Percentiles rank a stretch among this genome's conserved stretches.
phyloP scores from a whole-genome alignment of 1,284 basidiomycete genomes.

The Puccinia coronata region DNA sequence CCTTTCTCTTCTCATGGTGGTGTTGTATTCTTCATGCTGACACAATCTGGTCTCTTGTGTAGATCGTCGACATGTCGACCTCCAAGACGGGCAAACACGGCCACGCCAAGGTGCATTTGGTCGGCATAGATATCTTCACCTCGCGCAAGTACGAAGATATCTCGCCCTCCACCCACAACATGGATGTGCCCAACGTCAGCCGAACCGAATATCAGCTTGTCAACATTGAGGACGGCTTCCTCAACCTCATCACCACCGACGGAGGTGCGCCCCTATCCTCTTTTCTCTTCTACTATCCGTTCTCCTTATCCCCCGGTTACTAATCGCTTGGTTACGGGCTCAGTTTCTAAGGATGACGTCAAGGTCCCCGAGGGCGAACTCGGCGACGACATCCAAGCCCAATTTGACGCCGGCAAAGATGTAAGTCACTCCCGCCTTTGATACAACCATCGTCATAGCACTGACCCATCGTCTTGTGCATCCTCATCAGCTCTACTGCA shows the following conservation, averaged over 20 bases:
- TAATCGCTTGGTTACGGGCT: not conserved
- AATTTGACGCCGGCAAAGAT: constrained; percentile 85
- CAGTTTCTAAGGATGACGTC: constrained; percentile 84
- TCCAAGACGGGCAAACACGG: constrained; percentile 98
- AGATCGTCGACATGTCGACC: constrained; percentile 93
- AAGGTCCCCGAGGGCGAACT: constrained; percentile 83
- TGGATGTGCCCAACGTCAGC: constrained; percentile 94
- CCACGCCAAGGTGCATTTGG: constrained; percentile 98
- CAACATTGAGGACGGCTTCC: constrained; percentile 67
- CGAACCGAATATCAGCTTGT: constrained; percentile 92
- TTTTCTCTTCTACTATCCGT: not conserved
- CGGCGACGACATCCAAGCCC: constrained; percentile 72
- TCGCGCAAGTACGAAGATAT: constrained; percentile 73
- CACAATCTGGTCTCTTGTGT: not conserved
- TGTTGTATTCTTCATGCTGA: not conserved
- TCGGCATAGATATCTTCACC: constrained; percentile 73
- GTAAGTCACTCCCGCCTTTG: not conserved
- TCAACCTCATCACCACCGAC: constrained; percentile 88
- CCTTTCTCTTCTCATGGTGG: not conserved
- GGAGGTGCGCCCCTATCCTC: constrained; percentile 61
- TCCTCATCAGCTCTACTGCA: constrained; percentile 46
- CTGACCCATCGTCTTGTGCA: not conserved
- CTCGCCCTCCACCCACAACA: constrained; percentile 96
- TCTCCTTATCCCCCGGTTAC: not conserved
- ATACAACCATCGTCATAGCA: not conserved